These are phyloP conservation scores for Mortierella sp. DNA, from an alignment of 371 early-diverging fungal species.

Conservation along the genomic window DNA sequence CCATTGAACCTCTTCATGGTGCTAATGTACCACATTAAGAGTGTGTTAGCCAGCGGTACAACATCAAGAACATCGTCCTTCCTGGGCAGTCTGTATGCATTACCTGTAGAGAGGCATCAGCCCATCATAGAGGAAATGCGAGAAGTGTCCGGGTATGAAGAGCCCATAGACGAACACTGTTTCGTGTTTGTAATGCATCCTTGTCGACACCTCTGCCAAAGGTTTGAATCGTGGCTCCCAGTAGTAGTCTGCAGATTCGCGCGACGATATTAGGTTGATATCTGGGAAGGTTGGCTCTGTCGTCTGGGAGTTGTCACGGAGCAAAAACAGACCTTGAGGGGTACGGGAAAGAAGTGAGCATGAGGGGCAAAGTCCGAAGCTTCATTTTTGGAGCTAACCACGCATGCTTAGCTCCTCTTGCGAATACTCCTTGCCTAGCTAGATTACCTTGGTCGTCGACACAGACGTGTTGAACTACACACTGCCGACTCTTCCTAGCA, in stretches of 20 bases:
- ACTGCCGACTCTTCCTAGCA: slow-evolving; percentile 11
- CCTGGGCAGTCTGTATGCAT: too few species aligned
- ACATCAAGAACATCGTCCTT: too few species aligned
- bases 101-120: slow-evolving; percentile 57
- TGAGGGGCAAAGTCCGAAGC: not conserved
- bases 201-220: not conserved
- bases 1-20: slow-evolving; percentile 51
- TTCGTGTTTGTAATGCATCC: slow-evolving; percentile 33
- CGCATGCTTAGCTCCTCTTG: too few species aligned
- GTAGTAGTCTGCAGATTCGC: slow-evolving; percentile 30
- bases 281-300: slow-evolving; percentile 17
- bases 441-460: slow-evolving; percentile 12
- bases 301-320: not conserved
- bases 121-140: slow-evolving; percentile 60
- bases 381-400: too few species aligned
- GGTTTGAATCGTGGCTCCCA: slow-evolving; percentile 46
- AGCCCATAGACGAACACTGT: slow-evolving; percentile 60
- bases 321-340: slow-evolving; percentile 3
- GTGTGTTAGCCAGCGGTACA: too few species aligned
- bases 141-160: slow-evolving; percentile 57
- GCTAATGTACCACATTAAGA: slow-evolving; percentile 15
- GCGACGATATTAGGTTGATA: slow-evolving; percentile 56
- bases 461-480: slow-evolving; percentile 18
- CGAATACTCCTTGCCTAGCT: too few species aligned
- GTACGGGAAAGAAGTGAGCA: not conserved